Conservation (phyloP, 2,329 filamentous ascomycete species). For the Cryphonectria radicalis region DNA sequence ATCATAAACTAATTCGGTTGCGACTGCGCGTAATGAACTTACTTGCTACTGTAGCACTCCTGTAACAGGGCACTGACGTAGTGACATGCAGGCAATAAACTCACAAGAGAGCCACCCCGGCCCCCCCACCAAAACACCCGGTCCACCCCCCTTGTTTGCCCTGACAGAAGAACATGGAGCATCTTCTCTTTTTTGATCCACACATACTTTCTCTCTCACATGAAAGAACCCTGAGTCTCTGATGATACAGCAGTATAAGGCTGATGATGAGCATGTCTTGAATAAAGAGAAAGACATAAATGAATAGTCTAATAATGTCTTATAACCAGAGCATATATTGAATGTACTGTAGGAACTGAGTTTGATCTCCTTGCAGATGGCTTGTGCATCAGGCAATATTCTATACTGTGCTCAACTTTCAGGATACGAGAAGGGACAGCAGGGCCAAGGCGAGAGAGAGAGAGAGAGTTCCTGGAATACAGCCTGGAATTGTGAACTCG, state of each 20-base stretch:
- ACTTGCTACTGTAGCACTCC: not conserved
- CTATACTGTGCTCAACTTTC: not conserved
- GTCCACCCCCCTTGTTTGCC: not conserved
- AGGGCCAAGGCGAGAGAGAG: not conserved
- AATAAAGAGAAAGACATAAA: no score
- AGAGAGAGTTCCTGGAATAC: not conserved
- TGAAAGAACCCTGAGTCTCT: not conserved
- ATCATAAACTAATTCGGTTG: constrained; percentile 14
- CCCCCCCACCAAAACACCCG: no score
- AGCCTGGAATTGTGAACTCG: no score
- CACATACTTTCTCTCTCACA: not conserved
- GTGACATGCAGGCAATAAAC: constrained; percentile 6
- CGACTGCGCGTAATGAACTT: constrained; percentile 11
- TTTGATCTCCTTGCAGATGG: not conserved
- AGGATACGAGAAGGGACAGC: not conserved
- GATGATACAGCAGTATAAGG: not conserved
- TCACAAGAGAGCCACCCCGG: not conserved
- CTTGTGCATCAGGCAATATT: not conserved
- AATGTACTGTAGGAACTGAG: not conserved
- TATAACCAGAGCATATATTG: no score
- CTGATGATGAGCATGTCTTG: not conserved
- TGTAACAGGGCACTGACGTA: constrained; percentile 12
- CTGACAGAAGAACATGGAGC: not conserved
- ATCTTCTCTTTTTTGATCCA: not conserved
- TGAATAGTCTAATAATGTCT: not conserved